A percentile compares a stretch with the other conserved stretches of the same genome.
phyloP scores from a whole-genome alignment of 805 yeast genomes.

The Myxozyma mucilagina region DNA sequence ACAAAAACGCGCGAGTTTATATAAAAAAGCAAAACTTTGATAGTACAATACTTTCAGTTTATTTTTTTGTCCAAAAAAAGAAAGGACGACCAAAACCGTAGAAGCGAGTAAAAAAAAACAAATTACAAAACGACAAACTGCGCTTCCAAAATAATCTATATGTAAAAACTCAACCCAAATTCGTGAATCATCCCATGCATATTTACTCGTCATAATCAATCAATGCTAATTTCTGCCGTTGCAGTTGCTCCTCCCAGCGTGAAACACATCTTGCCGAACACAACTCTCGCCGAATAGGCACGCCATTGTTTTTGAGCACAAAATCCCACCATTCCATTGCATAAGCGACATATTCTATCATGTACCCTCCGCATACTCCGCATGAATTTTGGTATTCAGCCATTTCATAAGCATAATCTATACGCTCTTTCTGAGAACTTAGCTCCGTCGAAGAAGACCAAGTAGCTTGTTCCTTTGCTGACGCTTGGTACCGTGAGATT shows the following conservation, averaged over 20 bases:
- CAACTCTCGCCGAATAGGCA: slow-evolving; percentile 32
- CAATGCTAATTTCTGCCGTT: background rate
- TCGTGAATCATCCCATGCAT: background rate
- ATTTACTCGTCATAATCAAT: slow-evolving; percentile 1
- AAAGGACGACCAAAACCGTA: background rate
- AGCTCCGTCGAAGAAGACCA: slow-evolving; percentile 31
- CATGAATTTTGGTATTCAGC: slow-evolving; percentile 31
- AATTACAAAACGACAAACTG: too few relatives aligned
- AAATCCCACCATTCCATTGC: slow-evolving; percentile 41
- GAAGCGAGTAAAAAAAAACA: too few relatives aligned
- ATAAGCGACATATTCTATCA: slow-evolving; percentile 36
- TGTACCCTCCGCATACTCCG: slow-evolving; percentile 37
- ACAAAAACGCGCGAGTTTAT: background rate
- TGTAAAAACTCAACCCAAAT: too few relatives aligned
- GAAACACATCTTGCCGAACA: slow-evolving; percentile 30
- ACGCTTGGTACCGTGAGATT: slow-evolving; percentile 29
- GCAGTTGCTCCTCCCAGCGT: slow-evolving; percentile 7
- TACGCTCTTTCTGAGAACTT: slow-evolving; percentile 15
- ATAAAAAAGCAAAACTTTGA: slow-evolving; percentile 2
- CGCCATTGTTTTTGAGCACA: slow-evolving; percentile 27
- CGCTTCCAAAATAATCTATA: too few relatives aligned
- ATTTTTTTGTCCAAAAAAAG: background rate
- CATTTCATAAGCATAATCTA: slow-evolving; percentile 33
- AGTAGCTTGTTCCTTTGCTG: slow-evolving; percentile 25
- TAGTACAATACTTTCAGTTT: background rate